These are phyloP conservation scores for Aureobasidium sp. DNA, from an alignment of 2,329 filamentous ascomycete genomes.

Conservation along the genomic window DNA sequence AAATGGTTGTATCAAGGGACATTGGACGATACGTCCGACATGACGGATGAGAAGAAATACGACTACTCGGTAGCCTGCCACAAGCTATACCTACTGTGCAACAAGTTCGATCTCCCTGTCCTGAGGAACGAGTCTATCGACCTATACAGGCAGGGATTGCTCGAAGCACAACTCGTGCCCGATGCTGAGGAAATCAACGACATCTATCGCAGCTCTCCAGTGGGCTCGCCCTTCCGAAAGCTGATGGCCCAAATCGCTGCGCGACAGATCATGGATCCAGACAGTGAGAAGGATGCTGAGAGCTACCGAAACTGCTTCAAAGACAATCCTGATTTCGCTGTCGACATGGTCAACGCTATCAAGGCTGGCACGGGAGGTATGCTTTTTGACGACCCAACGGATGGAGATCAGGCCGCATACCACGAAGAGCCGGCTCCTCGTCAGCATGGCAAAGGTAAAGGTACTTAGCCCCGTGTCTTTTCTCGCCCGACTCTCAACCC, in stretches of 20 bases:
- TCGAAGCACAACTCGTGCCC: slow-evolving; percentile 45
- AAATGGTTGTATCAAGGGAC: slow-evolving; percentile 52
- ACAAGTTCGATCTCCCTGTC: slow-evolving; percentile 44
- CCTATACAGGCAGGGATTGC: slow-evolving; percentile 45
- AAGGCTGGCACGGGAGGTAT: slow-evolving; percentile 42
- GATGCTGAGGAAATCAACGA: slow-evolving; percentile 49
- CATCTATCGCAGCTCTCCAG: slow-evolving; percentile 43
- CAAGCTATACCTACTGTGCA: slow-evolving; percentile 47
- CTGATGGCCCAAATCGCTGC: slow-evolving; percentile 50
- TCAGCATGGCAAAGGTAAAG: slow-evolving; percentile 24
- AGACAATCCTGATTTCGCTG: slow-evolving; percentile 44
- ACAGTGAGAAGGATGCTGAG: slow-evolving; percentile 42
- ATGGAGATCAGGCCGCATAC: slow-evolving; percentile 40
- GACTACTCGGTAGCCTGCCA: slow-evolving; percentile 48
- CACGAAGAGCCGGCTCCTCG: slow-evolving; percentile 43
- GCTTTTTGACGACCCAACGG: slow-evolving; percentile 47
- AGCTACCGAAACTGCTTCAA: slow-evolving; percentile 46
- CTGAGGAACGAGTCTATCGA: slow-evolving; percentile 50
- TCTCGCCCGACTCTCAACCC: neutral
- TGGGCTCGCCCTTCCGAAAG: slow-evolving; percentile 41
- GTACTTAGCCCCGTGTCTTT: slow-evolving; percentile 8
- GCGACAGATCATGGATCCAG: slow-evolving; percentile 51
- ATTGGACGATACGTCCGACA: slow-evolving; percentile 43
- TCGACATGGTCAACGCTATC: slow-evolving; percentile 49
- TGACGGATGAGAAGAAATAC: slow-evolving; percentile 45